Percentiles rank a stretch among this genome's conserved stretches.
These are phyloP conservation scores for Polyporus arcularius DNA, from an alignment of 768 basidiomycete species.

Conservation along the genomic window DNA sequence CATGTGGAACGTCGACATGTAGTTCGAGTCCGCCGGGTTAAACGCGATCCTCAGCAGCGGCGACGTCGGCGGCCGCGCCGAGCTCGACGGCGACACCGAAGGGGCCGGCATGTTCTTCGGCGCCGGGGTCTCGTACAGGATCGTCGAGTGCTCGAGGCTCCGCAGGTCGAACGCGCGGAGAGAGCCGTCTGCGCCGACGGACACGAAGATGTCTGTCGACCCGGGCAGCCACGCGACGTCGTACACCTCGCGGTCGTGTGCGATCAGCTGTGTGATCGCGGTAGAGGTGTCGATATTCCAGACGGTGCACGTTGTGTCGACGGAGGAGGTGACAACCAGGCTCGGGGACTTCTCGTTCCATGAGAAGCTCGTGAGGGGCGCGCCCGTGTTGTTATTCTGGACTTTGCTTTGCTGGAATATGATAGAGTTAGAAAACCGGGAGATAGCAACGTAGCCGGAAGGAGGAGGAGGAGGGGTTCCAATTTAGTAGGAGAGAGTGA, in stretches of 20 bases:
- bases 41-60: slow-evolving; percentile 87
- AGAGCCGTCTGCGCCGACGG: slow-evolving; percentile 96
- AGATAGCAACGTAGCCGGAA: neutral
- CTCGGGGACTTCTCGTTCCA: slow-evolving; percentile 95
- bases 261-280: slow-evolving; percentile 96
- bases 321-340: slow-evolving; percentile 94
- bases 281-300: slow-evolving; percentile 97
- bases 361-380: slow-evolving; percentile 94
- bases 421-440: neutral
- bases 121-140: slow-evolving; percentile 90
- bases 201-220: slow-evolving; percentile 96
- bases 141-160: slow-evolving; percentile 96
- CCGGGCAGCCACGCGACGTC: slow-evolving; percentile 98
- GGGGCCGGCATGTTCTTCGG: slow-evolving; percentile 71
- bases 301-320: slow-evolving; percentile 98
- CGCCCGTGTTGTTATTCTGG: slow-evolving; percentile 78
- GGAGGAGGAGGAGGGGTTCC: neutral
- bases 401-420: slow-evolving; percentile 79
- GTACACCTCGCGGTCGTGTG: slow-evolving; percentile 95
- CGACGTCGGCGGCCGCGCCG: slow-evolving; percentile 73
- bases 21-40: slow-evolving; percentile 89
- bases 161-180: slow-evolving; percentile 96
- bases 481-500: neutral
- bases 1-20: slow-evolving; percentile 97
- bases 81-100: slow-evolving; percentile 54